Conservation (phyloP, 208 protist species). For the Acanthamoeba rhysodes region DNA sequence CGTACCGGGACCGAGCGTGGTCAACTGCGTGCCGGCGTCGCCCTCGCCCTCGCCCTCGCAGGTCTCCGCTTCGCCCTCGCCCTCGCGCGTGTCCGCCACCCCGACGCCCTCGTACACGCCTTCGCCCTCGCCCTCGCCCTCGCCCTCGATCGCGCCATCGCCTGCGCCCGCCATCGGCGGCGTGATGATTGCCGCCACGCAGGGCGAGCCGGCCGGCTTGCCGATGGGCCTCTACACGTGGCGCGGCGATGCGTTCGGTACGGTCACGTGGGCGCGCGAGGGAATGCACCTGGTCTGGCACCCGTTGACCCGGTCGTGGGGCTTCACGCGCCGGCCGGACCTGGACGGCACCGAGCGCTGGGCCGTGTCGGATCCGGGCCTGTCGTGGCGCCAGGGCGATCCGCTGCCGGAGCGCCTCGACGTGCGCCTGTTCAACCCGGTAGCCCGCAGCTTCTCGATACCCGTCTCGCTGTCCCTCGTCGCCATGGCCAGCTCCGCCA, state of each 20-base stretch:
- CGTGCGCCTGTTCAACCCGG: not conserved
- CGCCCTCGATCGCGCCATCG: not conserved
- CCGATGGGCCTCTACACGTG: not conserved
- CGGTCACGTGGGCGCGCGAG: not conserved
- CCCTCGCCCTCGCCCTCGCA: not conserved
- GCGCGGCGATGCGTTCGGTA: no score
- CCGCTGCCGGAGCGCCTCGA: not conserved
- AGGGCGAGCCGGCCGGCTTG: not conserved
- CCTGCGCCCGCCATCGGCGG: not conserved
- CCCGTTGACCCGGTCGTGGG: not conserved
- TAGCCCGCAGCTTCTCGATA: not conserved
- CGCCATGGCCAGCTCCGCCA: not conserved
- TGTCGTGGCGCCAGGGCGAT: not conserved
- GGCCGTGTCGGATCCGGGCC: not conserved
- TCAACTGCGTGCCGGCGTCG: not conserved
- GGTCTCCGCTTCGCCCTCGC: not conserved
- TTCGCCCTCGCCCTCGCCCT: not conserved
- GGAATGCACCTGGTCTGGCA: not conserved
- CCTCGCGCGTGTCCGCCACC: not conserved
- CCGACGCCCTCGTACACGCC: not conserved
- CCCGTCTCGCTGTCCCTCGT: not conserved
- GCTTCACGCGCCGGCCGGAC: not conserved
- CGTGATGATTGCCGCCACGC: not conserved
- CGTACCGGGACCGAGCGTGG: not conserved
- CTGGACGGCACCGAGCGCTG: not conserved